phyloP scores from a whole-genome alignment of 169 alveolate species.

The Eimeria falciformis region DNA sequence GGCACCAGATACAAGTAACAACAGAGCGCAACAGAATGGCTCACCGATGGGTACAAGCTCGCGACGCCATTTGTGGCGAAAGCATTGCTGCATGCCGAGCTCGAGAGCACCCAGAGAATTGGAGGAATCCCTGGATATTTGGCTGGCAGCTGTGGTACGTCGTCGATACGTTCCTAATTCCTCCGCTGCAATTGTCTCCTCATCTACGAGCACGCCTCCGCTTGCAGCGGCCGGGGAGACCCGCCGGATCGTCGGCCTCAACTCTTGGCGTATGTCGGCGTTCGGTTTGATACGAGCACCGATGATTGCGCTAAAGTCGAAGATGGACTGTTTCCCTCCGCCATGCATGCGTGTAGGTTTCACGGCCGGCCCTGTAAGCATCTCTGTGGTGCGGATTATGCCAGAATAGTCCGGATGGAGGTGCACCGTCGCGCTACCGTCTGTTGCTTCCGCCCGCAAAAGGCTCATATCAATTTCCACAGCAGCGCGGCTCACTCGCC shows the following conservation, averaged over 20 bases:
- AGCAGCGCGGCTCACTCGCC: constrained; percentile 46
- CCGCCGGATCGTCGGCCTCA: background rate
- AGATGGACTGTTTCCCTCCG: too few species aligned
- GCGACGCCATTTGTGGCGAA: constrained; percentile 44
- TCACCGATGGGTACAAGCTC: constrained; percentile 53
- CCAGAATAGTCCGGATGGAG: too few species aligned
- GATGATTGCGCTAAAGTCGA: constrained; percentile 36
- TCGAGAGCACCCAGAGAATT: background rate
- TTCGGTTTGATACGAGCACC: background rate
- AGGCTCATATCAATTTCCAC: constrained; percentile 56
- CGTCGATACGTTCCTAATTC: background rate
- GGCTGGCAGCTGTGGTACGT: background rate
- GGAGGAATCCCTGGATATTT: constrained; percentile 45
- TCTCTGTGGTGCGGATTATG: too few species aligned
- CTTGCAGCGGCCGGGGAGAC: background rate
- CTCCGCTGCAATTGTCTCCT: constrained; percentile 59
- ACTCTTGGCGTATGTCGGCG: background rate
- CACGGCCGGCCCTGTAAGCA: too few species aligned
- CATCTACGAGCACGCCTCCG: constrained; percentile 31
- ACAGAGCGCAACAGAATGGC: too few species aligned
- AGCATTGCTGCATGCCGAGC: constrained; percentile 65
- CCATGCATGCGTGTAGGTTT: too few species aligned
- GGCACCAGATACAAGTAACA: too few species aligned
- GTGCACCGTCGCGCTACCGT: background rate
- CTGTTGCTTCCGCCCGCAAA: background rate